Percentiles rank a stretch among this genome's conserved stretches.
These are phyloP conservation scores for Cryptosporidium ubiquitum DNA, from an alignment of 169 alveolate genomes.

Conservation along the genomic window DNA sequence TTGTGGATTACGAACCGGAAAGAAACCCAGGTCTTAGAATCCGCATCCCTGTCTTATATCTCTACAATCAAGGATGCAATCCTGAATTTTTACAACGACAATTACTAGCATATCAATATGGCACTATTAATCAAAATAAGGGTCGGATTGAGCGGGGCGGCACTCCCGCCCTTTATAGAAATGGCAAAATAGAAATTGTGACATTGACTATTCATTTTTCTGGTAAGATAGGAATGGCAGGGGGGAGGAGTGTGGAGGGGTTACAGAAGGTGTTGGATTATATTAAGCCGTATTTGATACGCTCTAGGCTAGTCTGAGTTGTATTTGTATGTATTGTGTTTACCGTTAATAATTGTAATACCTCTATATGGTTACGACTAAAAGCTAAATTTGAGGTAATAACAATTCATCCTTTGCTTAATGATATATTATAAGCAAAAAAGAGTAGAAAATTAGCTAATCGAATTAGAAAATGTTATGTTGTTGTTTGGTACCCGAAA, in stretches of 20 bases:
- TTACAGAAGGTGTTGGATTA: slow-evolving; percentile 25
- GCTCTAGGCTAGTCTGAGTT: slow-evolving; percentile 36
- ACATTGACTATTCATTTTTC: slow-evolving; percentile 69
- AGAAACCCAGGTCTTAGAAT: slow-evolving; percentile 71
- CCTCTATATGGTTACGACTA: neutral
- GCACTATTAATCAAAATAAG: neutral
- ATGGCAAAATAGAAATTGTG: slow-evolving; percentile 41
- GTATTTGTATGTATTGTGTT: neutral
- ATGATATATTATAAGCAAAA: neutral
- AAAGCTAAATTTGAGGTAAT: neutral
- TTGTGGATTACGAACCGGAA: slow-evolving; percentile 69
- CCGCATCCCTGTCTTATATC: slow-evolving; percentile 48
- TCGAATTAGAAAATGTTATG: neutral
- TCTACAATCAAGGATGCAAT: slow-evolving; percentile 17
- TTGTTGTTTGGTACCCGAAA: neutral
- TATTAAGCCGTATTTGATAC: slow-evolving; percentile 55
- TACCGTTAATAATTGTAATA: neutral
- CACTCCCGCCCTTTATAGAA: neutral
- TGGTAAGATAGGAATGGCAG: slow-evolving; percentile 73
- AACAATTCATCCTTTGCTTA: neutral
- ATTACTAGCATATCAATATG: slow-evolving; percentile 34
- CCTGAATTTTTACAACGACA: slow-evolving; percentile 58
- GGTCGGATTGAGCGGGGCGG: neutral
- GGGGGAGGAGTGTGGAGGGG: slow-evolving; percentile 45
- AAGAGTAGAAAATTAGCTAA: neutral